phyloP scores from a whole-genome alignment of 2,329 filamentous ascomycete genomes.

The Fusarium sp. region DNA sequence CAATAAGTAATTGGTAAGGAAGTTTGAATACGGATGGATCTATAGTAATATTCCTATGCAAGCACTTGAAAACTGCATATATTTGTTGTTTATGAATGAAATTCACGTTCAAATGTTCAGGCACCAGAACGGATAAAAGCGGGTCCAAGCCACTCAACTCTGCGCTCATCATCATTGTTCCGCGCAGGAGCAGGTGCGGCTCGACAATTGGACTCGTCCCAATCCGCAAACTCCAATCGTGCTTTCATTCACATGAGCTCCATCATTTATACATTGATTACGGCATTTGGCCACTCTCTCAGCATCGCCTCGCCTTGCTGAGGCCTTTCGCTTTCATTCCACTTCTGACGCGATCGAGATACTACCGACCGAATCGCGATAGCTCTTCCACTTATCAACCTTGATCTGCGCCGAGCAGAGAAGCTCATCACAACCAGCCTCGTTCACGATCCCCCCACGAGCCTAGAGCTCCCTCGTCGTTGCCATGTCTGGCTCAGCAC shows the following conservation, averaged over 20 bases:
- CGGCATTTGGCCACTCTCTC: neutral
- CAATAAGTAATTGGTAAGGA: neutral
- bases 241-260: conserved; percentile 1
- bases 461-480: conserved; percentile 2
- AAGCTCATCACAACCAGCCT: conserved; percentile 9
- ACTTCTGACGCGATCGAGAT: neutral
- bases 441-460: neutral
- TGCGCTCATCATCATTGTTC: conserved; percentile 4
- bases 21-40: neutral
- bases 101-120: neutral
- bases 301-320: neutral
- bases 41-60: neutral
- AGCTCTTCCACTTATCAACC: neutral
- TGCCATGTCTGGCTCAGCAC: conserved; percentile 46
- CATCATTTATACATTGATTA: neutral
- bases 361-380: neutral
- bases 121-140: conserved; percentile 20
- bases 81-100: neutral
- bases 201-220: neutral
- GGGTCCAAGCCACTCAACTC: neutral
- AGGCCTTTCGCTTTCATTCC: neutral
- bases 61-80: neutral
- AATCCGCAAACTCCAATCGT: neutral
- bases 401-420: conserved; percentile 9
- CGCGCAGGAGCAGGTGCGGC: conserved; percentile 17